Evolutionary conservation across 495 filamentous ascomycete species (phyloP).

Genomic region (Recurvomyces mirabilis): DNA sequence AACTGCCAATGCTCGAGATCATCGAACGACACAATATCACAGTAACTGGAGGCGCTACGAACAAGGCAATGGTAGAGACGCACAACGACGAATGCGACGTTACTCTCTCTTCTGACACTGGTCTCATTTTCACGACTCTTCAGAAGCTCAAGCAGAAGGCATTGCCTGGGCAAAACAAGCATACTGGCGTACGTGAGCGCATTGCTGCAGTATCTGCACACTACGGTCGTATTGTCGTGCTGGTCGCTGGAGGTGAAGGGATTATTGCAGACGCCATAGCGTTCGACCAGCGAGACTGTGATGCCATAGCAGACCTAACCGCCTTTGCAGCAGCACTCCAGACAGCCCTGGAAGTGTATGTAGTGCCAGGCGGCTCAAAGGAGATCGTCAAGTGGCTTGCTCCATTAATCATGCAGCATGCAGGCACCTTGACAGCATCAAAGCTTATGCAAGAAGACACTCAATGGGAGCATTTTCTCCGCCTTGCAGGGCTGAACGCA

Average conservation of each 20-base stretch:
- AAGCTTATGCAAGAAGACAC: conserved; percentile 32
- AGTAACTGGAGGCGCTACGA: background rate
- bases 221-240: conserved; percentile 61
- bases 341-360: conserved; percentile 36
- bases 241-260: conserved; percentile 28
- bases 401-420: conserved; percentile 35
- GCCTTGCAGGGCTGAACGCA: conserved; percentile 64
- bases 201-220: conserved; percentile 43
- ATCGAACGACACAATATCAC: conserved; percentile 48
- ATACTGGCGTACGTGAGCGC: conserved; percentile 44
- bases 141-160: conserved; percentile 62
- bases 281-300: conserved; percentile 36
- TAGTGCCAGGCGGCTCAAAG: conserved; percentile 46
- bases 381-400: conserved; percentile 50
- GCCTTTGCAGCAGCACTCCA: conserved; percentile 38
- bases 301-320: conserved; percentile 44
- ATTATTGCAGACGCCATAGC: background rate
- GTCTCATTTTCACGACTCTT: conserved; percentile 58
- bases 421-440: conserved; percentile 7
- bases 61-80: no score
- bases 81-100: conserved; percentile 66
- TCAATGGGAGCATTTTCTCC: conserved; percentile 61
- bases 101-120: conserved; percentile 57
- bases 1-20: conserved; percentile 42
- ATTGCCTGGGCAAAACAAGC: conserved; percentile 46